Base-by-base conservation (phyloP, 2,329 filamentous ascomycete genomes). In the Triangularia verruculosa region DNA sequence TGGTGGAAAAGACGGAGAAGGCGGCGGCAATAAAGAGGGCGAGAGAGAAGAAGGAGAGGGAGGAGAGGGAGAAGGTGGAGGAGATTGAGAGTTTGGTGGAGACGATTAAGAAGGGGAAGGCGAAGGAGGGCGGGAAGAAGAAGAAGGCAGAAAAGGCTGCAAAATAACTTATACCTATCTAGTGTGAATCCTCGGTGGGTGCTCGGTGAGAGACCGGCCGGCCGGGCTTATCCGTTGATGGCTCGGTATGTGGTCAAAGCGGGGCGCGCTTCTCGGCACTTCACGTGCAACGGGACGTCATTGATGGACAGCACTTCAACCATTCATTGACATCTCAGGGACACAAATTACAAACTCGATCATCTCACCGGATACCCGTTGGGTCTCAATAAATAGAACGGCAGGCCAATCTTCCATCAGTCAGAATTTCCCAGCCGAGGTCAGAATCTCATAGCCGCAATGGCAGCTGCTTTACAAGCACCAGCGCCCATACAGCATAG, bases 1-100 rank as follows among this genome's bases (percentile, higher is more conserved):
- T 96, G 67, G 89, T 98, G 62, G 89, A 96, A 74, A 84, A 84
- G 70, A 85, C 89, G 13, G 93, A 98, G 77, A 96, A 91, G 78
- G 86, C 89, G 73, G 86, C 89, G 24, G 93, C 93, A 8, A 78
- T 86, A 57, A 84, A 82, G 70, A 73, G 80, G 57, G 80, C 78
- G 1, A 70, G 70, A 24, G 70, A 76, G 55, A 82, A 78, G 71
- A 73, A 76, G 71, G 68, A 66, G 53, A 63, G 71, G 51, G 73
- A 75, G 62, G 72, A 75, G 63, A 69, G 63, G 59, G 76, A 75
- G 1, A 72, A 79, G 22, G 64, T 72, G 67, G 67, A 76, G 59
- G 76, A 78, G 34, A 73, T 78, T 24, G 71, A 74, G 64, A 65
- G 75, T 2, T 70, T 85, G 1, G 75, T 84, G 1, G 71, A 78